Conservation (phyloP, 176 grass and related monocot genomes). For the Carex scoparia region DNA sequence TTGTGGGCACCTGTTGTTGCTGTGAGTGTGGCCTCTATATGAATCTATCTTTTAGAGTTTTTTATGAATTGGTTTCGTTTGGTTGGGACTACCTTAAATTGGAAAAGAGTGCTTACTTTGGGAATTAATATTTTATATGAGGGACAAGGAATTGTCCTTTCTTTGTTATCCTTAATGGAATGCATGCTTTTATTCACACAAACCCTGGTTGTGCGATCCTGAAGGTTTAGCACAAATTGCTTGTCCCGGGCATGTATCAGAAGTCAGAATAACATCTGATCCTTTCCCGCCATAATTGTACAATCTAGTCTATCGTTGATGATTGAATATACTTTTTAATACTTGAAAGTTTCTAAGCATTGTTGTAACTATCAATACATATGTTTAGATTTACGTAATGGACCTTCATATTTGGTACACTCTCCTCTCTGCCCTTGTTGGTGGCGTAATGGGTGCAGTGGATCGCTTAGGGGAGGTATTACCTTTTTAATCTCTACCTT, state of each 20-base stretch:
- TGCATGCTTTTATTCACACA: background rate
- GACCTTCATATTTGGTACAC: constrained; percentile 98
- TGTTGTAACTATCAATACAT: constrained; percentile 10
- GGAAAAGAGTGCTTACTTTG: background rate
- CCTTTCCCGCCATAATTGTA: constrained; percentile 8
- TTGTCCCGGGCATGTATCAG: background rate
- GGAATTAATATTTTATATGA: background rate
- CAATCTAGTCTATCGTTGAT: background rate
- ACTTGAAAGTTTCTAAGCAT: background rate
- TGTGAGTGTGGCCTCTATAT: constrained; percentile 50
- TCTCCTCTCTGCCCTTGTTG: constrained; percentile 76
- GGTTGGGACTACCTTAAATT: background rate
- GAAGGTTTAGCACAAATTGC: background rate
- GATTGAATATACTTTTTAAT: constrained; percentile 13
- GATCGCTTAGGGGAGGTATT: constrained; percentile 90
- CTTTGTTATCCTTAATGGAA: constrained; percentile 9
- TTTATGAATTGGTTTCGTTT: background rate
- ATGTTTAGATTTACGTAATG: constrained; percentile 82
- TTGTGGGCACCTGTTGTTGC: constrained; percentile 86
- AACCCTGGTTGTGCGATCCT: background rate
- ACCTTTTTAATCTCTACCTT: background rate
- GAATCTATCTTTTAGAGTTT: background rate
- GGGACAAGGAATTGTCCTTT: background rate
- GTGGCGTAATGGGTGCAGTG: constrained; percentile 86
- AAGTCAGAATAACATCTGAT: background rate